These are phyloP conservation scores for Aspergillus niger DNA, from an alignment of 2,329 filamentous ascomycete species.

Conservation along the genomic window DNA sequence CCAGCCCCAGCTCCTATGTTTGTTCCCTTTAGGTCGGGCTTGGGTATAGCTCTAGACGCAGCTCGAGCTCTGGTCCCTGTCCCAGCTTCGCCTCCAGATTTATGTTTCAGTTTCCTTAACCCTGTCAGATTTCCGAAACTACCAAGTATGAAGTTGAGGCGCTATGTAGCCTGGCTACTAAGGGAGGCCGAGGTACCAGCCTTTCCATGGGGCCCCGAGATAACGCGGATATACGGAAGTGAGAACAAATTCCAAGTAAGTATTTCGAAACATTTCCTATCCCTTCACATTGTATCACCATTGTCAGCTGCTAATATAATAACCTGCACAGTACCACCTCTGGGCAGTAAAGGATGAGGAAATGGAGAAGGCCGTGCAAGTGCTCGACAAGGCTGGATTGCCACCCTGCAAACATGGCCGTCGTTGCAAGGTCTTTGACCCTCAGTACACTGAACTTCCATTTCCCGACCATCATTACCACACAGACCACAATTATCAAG, in stretches of 20 bases:
- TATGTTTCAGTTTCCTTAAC: neutral
- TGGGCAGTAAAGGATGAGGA: neutral
- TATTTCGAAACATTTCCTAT: neutral
- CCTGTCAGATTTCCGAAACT: too few relatives aligned
- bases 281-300: neutral
- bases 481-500: slow-evolving; percentile 1
- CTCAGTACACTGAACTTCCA: neutral
- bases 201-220: neutral
- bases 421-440: neutral
- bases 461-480: slow-evolving; percentile 11
- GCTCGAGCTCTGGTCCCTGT: neutral
- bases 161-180: neutral
- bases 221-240: neutral
- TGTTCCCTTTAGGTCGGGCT: too few relatives aligned
- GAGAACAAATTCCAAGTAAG: neutral
- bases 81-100: neutral
- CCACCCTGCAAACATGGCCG: neutral
- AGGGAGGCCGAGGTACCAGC: neutral
- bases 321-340: neutral
- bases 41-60: too few relatives aligned
- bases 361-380: slow-evolving; percentile 3
- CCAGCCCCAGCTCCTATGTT: too few relatives aligned
- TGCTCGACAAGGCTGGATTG: neutral
- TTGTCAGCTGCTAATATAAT: neutral
- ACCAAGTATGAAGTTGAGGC: neutral